Percentiles rank a stretch among this genome's conserved stretches.
Conservation (phyloP, 257 asterid species). For the Fraxinus quadrangulata region DNA sequence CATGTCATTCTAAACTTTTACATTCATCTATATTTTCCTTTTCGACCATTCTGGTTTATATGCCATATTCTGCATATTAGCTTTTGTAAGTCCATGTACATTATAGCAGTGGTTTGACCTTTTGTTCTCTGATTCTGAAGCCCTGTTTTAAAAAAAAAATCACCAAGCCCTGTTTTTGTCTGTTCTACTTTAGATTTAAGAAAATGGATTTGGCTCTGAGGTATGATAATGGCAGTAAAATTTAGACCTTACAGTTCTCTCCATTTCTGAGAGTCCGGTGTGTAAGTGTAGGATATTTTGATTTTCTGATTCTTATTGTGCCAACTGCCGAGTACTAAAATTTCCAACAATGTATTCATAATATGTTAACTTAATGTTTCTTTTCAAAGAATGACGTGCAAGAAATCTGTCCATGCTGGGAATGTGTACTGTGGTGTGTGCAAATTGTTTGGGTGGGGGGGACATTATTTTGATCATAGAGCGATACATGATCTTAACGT, state of each 20-base stretch:
- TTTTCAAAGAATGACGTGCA: not conserved
- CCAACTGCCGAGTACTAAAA: not conserved
- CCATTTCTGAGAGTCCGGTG: not conserved
- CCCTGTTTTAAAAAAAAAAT: no score
- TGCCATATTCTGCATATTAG: not conserved
- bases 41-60: not conserved
- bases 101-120: not conserved
- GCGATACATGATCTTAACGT: not conserved
- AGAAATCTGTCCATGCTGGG: not conserved
- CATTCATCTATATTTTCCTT: not conserved
- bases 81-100: not conserved
- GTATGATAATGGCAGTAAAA: not conserved
- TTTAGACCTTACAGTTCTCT: not conserved
- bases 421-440: not conserved
- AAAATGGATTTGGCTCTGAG: not conserved
- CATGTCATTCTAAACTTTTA: not conserved
- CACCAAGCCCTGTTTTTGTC: not conserved
- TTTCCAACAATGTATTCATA: not conserved
- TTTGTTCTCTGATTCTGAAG: not conserved
- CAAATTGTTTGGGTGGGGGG: not conserved
- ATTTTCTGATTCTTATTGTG: not conserved
- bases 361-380: not conserved
- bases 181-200: not conserved
- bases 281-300: not conserved
- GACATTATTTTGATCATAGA: not conserved